Percentiles rank a stretch among this genome's conserved stretches.
These are phyloP conservation scores for Lanmaoa pseudosensibilis DNA, from an alignment of 768 basidiomycete genomes.

Conservation along the genomic window DNA sequence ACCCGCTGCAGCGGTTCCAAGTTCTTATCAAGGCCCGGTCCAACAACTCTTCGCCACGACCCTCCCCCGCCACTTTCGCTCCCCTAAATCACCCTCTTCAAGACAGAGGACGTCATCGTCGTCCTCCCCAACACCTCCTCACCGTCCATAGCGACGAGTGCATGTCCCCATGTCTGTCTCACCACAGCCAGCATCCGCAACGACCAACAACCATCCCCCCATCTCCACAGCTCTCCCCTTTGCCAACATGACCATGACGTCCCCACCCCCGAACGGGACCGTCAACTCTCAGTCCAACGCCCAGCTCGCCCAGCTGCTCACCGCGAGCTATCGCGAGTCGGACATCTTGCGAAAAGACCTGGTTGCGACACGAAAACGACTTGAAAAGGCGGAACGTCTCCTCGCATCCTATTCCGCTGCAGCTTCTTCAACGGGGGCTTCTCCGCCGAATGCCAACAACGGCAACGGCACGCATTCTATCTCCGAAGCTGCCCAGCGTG, in stretches of 20 bases:
- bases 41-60: no score
- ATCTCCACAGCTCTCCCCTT: not conserved
- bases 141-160: no score
- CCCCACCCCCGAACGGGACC: slow-evolving; percentile 20
- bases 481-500: slow-evolving; percentile 36
- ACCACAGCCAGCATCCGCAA: slow-evolving; percentile 8
- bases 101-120: no score
- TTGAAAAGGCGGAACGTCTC: slow-evolving; percentile 55
- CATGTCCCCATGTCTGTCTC: slow-evolving; percentile 20
- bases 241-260: not conserved
- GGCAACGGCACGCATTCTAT: slow-evolving; percentile 10
- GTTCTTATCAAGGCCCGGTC: slow-evolving; percentile 16
- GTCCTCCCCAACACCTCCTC: no score
- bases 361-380: slow-evolving; percentile 38
- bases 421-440: not conserved
- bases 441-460: slow-evolving; percentile 22
- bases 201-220: not conserved
- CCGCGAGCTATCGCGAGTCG: slow-evolving; percentile 50
- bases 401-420: slow-evolving; percentile 30
- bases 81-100: no score
- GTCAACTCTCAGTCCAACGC: slow-evolving; percentile 39
- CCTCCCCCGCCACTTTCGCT: no score
- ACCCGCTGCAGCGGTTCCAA: not conserved
- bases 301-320: slow-evolving; percentile 58
- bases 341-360: slow-evolving; percentile 56